phyloP scores from a whole-genome alignment of 257 asterid genomes.

The Rhazya stricta region DNA sequence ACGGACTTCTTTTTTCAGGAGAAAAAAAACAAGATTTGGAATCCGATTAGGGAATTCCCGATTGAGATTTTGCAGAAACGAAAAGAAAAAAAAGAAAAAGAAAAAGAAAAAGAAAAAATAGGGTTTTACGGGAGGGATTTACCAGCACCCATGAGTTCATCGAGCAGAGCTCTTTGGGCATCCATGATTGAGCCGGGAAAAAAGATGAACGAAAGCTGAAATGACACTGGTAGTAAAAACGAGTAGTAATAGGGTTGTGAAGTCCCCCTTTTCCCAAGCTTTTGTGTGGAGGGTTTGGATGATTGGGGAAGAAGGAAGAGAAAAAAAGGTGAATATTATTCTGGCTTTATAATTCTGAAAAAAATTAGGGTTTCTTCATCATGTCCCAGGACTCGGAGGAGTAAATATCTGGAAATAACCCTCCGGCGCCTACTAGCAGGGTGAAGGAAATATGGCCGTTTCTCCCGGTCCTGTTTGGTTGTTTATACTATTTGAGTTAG shows the following conservation, averaged over 20 bases:
- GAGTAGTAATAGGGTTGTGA: background rate
- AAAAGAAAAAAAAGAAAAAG: background rate
- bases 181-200: slow-evolving; percentile 42
- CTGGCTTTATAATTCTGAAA: background rate
- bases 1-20: no score
- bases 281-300: background rate
- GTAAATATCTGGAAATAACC: background rate
- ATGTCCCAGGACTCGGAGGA: background rate
- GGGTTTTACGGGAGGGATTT: background rate
- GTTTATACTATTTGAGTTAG: background rate
- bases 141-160: slow-evolving; percentile 96
- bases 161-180: slow-evolving; percentile 91
- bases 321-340: background rate
- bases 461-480: background rate
- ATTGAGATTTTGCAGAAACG: background rate
- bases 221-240: background rate
- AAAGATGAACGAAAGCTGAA: background rate
- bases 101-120: background rate
- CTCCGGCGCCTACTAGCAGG: background rate
- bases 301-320: background rate
- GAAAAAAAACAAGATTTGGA: background rate
- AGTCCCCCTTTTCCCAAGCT: background rate
- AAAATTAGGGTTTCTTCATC: slow-evolving; percentile 10
- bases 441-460: background rate
- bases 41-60: background rate